Base-by-base conservation (phyloP, 345 rosid species). In the Capsella bursapastoris region DNA sequence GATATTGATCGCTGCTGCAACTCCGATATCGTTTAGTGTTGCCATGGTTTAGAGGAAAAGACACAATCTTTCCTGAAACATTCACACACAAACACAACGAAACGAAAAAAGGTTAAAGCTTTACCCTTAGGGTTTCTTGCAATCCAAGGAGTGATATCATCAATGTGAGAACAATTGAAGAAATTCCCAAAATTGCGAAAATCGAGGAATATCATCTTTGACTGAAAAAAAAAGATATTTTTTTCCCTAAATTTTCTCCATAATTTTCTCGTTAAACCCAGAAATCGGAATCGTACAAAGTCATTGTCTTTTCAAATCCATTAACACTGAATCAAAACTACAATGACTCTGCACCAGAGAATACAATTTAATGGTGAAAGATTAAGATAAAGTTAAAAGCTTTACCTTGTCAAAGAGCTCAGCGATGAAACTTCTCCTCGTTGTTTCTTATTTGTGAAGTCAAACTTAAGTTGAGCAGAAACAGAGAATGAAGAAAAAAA, bases 1-100 rank as follows among this genome's bases (percentile, higher is more conserved):
- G 25, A 94, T 88, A 45, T 94, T 94, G 57, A 94, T 91, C 13
- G 88, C 84, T 43, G 95, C 96, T 40, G 97, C 89, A 27, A 94
- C 82, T 66, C 86, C 96, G 4, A 94, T 91, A 72, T 94, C 98
- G 74, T 64, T 77, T 2, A 91, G 78, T 16, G 93, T 87, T 14
- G 98, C 98, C 98, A 94, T 93, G 12, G 32, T 50, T 75, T 45
- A 78, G 50, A 61, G 31, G 44, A 58, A 58, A 58, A 40, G 22
- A 63, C 27, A 56, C 27, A 43, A 64, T 7, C 47, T 74, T 37
- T 66, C 77, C 77, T 75, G 72, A 62, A 48, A 38, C 8, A 57
- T 1, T 45, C 14, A 27, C 45, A 40, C 7, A 48, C 6, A 18
- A 16, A 25, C 18, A 13, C 2, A 31, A 34, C 3, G 25, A 22